Evolutionary conservation across 768 basidiomycete species (phyloP), one percentile per base, ranked within the genome.

Genomic region (Termitomyces sp.): DNA sequence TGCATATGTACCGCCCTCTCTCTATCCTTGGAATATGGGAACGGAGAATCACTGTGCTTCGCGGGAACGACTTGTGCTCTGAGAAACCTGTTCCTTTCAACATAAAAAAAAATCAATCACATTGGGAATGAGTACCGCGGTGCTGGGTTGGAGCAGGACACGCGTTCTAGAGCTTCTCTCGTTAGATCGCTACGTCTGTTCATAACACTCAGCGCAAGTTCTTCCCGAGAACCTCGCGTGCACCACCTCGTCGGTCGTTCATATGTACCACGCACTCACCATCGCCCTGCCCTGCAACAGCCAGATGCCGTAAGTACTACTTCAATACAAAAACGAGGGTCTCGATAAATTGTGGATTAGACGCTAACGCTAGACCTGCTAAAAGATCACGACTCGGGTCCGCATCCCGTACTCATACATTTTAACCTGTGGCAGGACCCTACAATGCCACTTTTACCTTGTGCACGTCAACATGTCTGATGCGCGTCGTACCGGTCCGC

Each of bases 1-100:
- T 55, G 9, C 7, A 55, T 55, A 42, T 55, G 54, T 32, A 42
- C 53, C 28, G n/a, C 24, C 38, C 24, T 28, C 20, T 36, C 16
- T 50, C 57, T 36, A 46, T 57, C 35, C n/a, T 57, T 57, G 56
- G 45, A 38, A 24, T 48, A 57, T 46, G 44, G 13, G 44, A 33
- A 44, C 20, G 24, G 15, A 33, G 42, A 44, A 55, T 24, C 7
- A 20, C n/a, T 55, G n/a, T 61, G 55, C 55, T 61, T 61, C 55
- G 55, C 49, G 49, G 55, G 49, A 61, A 45, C 49, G 8, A 33
- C 28, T 40, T 36, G 60, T 36, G 13, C 33, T 20, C 40, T 42
- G 33, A 4, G 28, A 55, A 55, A 42, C 12, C 11, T 55, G 24
- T n/a, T 20, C 24, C 32, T 44, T 32, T 28, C 2, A 18, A 28